Evolutionary conservation across 768 basidiomycete genomes (phyloP), one percentile per base, ranked within the genome.

Genomic region (Postia placenta): DNA sequence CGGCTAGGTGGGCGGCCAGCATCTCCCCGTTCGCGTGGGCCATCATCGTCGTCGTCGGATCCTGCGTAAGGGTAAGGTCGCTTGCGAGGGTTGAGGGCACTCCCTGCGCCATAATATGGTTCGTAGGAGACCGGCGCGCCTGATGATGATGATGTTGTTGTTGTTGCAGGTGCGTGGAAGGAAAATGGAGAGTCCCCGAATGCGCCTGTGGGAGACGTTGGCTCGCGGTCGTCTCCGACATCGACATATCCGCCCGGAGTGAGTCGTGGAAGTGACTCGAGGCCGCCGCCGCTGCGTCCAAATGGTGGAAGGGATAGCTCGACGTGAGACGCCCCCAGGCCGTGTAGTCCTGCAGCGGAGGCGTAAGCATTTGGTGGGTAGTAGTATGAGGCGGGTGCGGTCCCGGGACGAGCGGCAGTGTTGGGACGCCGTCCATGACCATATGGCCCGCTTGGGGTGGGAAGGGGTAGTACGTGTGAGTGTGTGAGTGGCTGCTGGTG

Each of bases 161-260:
- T 17, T 22, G 52, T 67, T 45, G 74, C 67, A 64, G 82, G 83
- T 54, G 84, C 76, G 72, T 82, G 78, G 81, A 85, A 88, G 72
- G 75, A 86, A 79, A 87, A 87, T 47, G 85, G 85, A 51, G 81
- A 83, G 67, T 83, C 83, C 66, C 74, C 64, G 55, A 48, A 50
- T 56, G 50, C 54, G 52, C 63, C 61, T 56, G 56, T 47, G 54
- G 66, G 61, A 50, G 61, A 56, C 52, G 60, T 56, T 43, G 62
- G 64, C 48, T 67, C 63, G 56, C 61, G 47, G 55, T 53, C 54
- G 58, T 63, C 56, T 24, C 4, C 24, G 3, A 5, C 44, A 45
- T 45, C 44, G 33, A 22, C 42, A 43, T 43, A 27, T 43, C 42
- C 42, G 26, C 12, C 48, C 60, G 53, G 64, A 61, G 51, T 64